Conservation (phyloP, 2,329 filamentous ascomycete species). For the Drechslera avenae region DNA sequence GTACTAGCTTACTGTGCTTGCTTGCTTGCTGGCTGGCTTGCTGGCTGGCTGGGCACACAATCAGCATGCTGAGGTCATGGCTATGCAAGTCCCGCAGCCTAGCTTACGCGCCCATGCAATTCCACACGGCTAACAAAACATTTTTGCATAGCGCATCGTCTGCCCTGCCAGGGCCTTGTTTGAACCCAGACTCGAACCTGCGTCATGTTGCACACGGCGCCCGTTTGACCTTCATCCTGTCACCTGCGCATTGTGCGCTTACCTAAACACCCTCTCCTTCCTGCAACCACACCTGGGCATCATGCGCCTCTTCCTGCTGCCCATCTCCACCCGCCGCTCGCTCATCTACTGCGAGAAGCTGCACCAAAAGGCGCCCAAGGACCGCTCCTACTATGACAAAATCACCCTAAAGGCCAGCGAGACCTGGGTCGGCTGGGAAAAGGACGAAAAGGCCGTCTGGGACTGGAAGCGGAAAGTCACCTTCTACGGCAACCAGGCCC, state of each 20-base stretch:
- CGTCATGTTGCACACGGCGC: conserved; percentile 24
- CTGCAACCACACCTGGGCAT: conserved; percentile 13
- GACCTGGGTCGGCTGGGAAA: conserved; percentile 87
- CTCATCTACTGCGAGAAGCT: conserved; percentile 89
- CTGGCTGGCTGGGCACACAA: too few species aligned
- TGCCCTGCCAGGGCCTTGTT: too few species aligned
- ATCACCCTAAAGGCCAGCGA: conserved; percentile 71
- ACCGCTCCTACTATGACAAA: conserved; percentile 68
- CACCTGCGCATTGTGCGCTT: conserved; percentile 25
- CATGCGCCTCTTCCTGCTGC: conserved; percentile 94
- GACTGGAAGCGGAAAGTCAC: conserved; percentile 91
- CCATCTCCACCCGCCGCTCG: conserved; percentile 87
- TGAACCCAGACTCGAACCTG: conserved; percentile 3
- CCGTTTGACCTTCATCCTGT: conserved; percentile 19
- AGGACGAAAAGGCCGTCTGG: conserved; percentile 62
- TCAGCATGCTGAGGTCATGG: conserved; percentile 9
- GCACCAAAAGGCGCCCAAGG: conserved; percentile 56
- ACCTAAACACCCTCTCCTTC: conserved; percentile 14
- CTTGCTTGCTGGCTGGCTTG: too few species aligned
- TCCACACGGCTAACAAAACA: background rate
- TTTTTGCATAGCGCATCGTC: background rate
- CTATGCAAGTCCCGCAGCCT: background rate
- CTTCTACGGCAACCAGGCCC: conserved; percentile 80
- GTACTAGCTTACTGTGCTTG: too few species aligned
- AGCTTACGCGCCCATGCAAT: background rate